Evolutionary conservation across 345 rosid species (phyloP), one percentile per base, ranked within the genome.

Genomic region (Salix koriyanagi): DNA sequence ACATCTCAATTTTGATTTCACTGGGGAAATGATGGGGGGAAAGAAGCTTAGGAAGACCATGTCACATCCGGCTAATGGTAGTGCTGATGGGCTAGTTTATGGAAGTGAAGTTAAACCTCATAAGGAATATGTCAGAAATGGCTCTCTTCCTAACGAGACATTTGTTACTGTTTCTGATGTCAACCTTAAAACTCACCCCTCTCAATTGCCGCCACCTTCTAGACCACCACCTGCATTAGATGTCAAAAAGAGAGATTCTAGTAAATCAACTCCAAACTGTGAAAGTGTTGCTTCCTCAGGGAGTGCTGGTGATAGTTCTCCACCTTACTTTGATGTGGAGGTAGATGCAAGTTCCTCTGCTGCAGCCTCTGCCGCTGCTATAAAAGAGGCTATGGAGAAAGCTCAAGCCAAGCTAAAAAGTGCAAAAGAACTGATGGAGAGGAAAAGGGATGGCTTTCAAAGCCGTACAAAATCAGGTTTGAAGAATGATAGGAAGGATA

Each of bases 241-340:
- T 79, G 79, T 74, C 50, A 74, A 81, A 79, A 85, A 34, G 34
- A 86, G 71, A 18, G 90, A 77, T 80, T 75, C 79, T 48, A 70
- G 76, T 70, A 71, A 81, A 75, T 70, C 71, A 44, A 79, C 71
- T 69, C 79, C 89, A 70, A 80, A 75, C 77, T 76, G 83, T 83
- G 72, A 84, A 74, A 76, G 75, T 67, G 77, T 72, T n/a, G 81
- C 82, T 74, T 78, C 89, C 34, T 89, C 85, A 72, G 88, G 83
- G 75, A 83, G 81, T 28, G 62, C 15, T 1, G 87, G 77, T 71
- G 90, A 85, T 69, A 62, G 79, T 79, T 93, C 92, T 56, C 96
- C 96, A 25, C 87, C 86, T 60, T 91, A 83, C 84, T 91, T 90
- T 86, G 99, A 96, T 81, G 97, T 93, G n/a, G 98, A 91, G 89